Evolutionary conservation across 495 filamentous ascomycete genomes (phyloP).

Genomic region (Aspergillus leporis): DNA sequence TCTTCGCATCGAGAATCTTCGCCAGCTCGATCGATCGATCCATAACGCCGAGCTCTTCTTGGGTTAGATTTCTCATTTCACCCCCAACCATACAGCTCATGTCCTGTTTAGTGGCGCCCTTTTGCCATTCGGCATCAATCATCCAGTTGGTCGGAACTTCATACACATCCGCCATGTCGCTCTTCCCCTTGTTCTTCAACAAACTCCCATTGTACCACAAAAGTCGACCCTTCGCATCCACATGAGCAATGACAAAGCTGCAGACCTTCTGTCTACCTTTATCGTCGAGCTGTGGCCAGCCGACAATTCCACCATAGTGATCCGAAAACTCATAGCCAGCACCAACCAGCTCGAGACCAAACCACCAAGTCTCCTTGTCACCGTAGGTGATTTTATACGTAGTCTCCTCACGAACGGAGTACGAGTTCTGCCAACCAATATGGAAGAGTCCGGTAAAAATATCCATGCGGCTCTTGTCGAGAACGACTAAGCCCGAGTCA

Average conservation of each 20-base stretch:
- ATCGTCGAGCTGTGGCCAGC: slow-evolving; percentile 5
- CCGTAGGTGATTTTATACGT: slow-evolving; percentile 14
- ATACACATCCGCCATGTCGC: slow-evolving; percentile 7
- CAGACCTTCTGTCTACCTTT: background rate
- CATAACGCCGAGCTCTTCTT: background rate
- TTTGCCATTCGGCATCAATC: slow-evolving; percentile 14
- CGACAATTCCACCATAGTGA: slow-evolving; percentile 14
- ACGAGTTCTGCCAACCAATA: slow-evolving; percentile 13
- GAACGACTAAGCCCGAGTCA: slow-evolving; percentile 9
- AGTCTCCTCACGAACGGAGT: slow-evolving; percentile 10
- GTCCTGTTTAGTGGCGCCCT: slow-evolving; percentile 11
- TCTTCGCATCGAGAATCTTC: background rate
- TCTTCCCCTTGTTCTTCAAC: slow-evolving; percentile 10
- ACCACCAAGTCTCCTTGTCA: slow-evolving; percentile 15
- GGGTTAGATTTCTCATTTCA: background rate
- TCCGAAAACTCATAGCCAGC: slow-evolving; percentile 9
- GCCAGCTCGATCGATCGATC: slow-evolving; percentile 12
- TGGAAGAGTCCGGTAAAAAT: slow-evolving; percentile 3
- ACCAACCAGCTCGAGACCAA: slow-evolving; percentile 7
- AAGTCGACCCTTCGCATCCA: slow-evolving; percentile 8
- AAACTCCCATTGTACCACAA: slow-evolving; percentile 15
- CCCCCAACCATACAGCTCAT: slow-evolving; percentile 10
- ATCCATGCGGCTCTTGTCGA: slow-evolving; percentile 8
- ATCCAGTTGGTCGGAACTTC: slow-evolving; percentile 10
- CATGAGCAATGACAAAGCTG: slow-evolving; percentile 14